Evolutionary conservation across 768 basidiomycete genomes (phyloP), one percentile per base, ranked within the genome.

Genomic region (Tricholoma hemisulphureum): DNA sequence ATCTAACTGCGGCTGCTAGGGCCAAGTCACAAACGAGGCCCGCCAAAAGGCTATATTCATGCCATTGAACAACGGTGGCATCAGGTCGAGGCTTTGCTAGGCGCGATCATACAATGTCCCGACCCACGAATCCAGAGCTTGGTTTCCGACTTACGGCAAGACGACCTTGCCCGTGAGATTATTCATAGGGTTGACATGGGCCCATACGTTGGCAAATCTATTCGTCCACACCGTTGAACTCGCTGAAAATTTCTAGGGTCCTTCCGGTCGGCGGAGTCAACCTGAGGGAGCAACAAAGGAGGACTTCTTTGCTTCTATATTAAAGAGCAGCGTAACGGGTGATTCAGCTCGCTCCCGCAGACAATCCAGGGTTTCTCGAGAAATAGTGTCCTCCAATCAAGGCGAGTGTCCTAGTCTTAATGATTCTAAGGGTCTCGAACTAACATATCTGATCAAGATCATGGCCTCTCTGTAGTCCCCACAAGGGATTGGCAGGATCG

Each of bases 41-140:
- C 89, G 9, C 90, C 91, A 6, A 92, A 92, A 67, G 93, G 93
- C 18, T 95, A 95, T 69, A 94, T 95, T 51, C 90, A 94, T 69
- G 93, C 93, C 35, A 93, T 95, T 52, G 93, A 95, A 73, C 89
- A 91, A 58, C 74, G 93, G 65, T 89, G 93, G 85, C 93, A 95
- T 64, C 90, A 94, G 68, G 89, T 95, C 64, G 94, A 95, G 71
- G 89, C 92, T 11, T 75, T 95, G n/a, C 78, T 95, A 5, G 93
- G 91, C 32, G 86, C 88, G 11, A 79, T 95, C 52, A 77, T 95
- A 51, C 83, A 88, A 63, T 89, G 88, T 57, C 79, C 81, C 26
- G 87, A 90, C 69, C 75, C 81, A 16, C 75, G 85, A 57, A 85
- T 89, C 0, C 83, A 86, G 67, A 75, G 73, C 32, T 68, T 91